Conservation (phyloP, 2,329 filamentous ascomycete species). For the Sporothrix phasma region DNA sequence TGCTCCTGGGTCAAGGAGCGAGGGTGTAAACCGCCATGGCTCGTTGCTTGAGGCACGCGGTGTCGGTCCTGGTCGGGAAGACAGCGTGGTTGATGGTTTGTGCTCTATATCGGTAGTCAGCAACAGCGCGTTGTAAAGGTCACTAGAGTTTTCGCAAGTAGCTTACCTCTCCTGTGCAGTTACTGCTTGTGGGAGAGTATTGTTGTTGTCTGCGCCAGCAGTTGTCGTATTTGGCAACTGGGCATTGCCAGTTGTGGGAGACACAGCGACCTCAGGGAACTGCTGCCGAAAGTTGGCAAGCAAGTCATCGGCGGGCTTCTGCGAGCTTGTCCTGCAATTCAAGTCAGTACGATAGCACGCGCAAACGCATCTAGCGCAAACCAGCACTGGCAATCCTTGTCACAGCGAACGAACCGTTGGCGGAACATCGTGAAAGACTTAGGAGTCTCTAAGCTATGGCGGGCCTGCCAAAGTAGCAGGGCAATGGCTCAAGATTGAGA, state of each 20-base stretch:
- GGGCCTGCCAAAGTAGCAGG: constrained; percentile 11
- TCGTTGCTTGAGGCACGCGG: constrained; percentile 65
- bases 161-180: constrained; percentile 27
- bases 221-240: constrained; percentile 18
- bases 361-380: background rate
- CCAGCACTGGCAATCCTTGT: background rate
- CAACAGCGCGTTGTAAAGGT: background rate
- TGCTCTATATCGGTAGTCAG: constrained; percentile 33
- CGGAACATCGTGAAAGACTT: constrained; percentile 24
- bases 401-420: constrained; percentile 25
- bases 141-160: background rate
- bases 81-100: constrained; percentile 32
- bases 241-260: constrained; percentile 33
- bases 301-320: constrained; percentile 79
- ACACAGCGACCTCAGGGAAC: constrained; percentile 59
- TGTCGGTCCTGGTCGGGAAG: constrained; percentile 66
- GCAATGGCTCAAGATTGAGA: background rate
- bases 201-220: constrained; percentile 20
- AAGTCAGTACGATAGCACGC: constrained; percentile 1
- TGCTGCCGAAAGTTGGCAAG: constrained; percentile 74
- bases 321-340: constrained; percentile 55
- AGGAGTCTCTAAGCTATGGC: background rate
- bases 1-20: constrained; percentile 75
- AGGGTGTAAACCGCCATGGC: constrained; percentile 79
- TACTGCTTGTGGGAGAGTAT: constrained; percentile 7